Percentiles rank a stretch among this genome's conserved stretches.
These are phyloP conservation scores for Alloteropsis semialata DNA, from an alignment of 176 grass and related monocot genomes.

Conservation along the genomic window DNA sequence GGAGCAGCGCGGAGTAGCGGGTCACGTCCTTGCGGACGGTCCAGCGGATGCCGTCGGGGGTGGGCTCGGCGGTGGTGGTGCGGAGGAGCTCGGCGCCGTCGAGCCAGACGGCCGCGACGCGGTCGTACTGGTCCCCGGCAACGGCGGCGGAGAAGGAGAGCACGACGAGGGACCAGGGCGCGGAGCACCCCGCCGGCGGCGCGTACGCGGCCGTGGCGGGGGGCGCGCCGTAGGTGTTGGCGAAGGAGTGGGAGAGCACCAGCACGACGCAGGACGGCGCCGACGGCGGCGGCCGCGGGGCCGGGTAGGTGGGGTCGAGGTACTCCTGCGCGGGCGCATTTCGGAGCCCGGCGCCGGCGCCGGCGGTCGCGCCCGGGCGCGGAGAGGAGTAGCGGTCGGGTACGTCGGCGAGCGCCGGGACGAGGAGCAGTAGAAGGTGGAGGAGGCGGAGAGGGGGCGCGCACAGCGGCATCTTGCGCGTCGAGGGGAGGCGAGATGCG, in stretches of 20 bases:
- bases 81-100: conserved; percentile 79
- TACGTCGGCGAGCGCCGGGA: conserved; percentile 11
- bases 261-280: conserved; percentile 48
- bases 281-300: conserved; percentile 21
- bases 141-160: conserved; percentile 66
- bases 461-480: not conserved
- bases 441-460: not conserved
- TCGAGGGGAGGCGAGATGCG: not conserved
- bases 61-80: conserved; percentile 83
- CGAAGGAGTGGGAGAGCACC: conserved; percentile 71
- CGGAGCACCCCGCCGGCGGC: conserved; percentile 48
- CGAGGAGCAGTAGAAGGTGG: conserved; percentile 9
- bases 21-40: conserved; percentile 81
- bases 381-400: not conserved
- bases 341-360: not conserved
- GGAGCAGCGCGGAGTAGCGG: conserved; percentile 53
- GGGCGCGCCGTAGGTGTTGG: conserved; percentile 65
- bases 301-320: conserved; percentile 60
- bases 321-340: conserved; percentile 41
- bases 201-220: conserved; percentile 49
- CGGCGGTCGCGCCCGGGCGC: not conserved
- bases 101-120: conserved; percentile 87
- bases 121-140: conserved; percentile 86
- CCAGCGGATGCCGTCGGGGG: conserved; percentile 65
- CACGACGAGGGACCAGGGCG: conserved; percentile 66